Conservation (phyloP, 306 rosid genomes). For the Glycine tomentella region DNA sequence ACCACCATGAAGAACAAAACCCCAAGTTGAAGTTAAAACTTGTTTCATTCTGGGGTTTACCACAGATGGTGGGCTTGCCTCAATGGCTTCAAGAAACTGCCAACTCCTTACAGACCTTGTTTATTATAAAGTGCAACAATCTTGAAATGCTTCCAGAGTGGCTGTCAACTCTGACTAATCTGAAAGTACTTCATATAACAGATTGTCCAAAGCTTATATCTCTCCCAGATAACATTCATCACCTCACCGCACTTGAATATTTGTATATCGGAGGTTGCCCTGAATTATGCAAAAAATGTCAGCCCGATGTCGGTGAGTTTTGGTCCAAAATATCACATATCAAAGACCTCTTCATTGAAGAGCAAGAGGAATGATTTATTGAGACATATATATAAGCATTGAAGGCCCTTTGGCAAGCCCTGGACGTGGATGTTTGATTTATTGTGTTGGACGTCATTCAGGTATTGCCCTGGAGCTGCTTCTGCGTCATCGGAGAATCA, state of each 20-base stretch:
- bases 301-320: not conserved
- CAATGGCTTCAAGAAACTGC: not conserved
- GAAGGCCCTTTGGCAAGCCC: not conserved
- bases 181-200: not conserved
- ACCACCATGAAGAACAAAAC: not conserved
- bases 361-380: not conserved
- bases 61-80: not conserved
- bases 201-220: not conserved
- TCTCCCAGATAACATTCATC: not conserved
- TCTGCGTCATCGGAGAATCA: too few relatives aligned
- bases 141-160: not conserved
- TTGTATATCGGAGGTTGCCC: not conserved
- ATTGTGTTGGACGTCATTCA: too few relatives aligned
- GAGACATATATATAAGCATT: too few relatives aligned
- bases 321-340: not conserved
- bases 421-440: too few relatives aligned
- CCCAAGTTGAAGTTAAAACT: not conserved
- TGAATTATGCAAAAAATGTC: not conserved
- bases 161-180: not conserved
- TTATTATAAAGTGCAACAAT: not conserved
- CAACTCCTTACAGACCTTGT: not conserved
- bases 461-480: too few relatives aligned
- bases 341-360: not conserved
- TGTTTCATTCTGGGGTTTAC: not conserved
- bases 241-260: not conserved